These are phyloP conservation scores for Cladosporium phlei DNA, from an alignment of 2,329 filamentous ascomycete genomes.

Conservation along the genomic window DNA sequence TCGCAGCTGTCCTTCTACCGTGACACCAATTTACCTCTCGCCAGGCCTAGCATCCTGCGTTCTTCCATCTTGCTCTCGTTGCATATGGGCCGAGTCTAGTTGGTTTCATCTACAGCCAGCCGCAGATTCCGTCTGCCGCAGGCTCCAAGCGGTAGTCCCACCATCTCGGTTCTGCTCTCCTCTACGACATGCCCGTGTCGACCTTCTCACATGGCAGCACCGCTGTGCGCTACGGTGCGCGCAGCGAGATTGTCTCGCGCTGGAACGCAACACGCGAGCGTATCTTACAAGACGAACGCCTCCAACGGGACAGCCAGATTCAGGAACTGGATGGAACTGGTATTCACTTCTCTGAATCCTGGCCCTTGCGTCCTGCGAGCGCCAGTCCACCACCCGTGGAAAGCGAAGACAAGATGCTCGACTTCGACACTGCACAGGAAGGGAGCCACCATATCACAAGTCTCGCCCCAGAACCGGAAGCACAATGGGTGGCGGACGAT, in stretches of 20 bases:
- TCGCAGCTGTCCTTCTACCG: too few species aligned
- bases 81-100: too few species aligned
- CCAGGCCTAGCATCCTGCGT: too few species aligned
- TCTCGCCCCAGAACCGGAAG: conserved; percentile 16
- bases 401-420: neutral
- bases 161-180: too few species aligned
- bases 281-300: conserved; percentile 24
- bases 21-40: too few species aligned
- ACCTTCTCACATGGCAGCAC: conserved; percentile 23
- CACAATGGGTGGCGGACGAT: conserved; percentile 20
- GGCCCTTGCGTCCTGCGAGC: conserved; percentile 22
- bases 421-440: neutral
- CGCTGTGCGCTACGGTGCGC: conserved; percentile 13
- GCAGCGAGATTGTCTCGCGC: conserved; percentile 21
- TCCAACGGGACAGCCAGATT: conserved; percentile 22
- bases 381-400: conserved; percentile 14
- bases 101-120: too few species aligned
- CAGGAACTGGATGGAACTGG: conserved; percentile 29
- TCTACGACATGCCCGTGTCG: conserved; percentile 31
- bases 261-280: conserved; percentile 27
- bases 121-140: too few species aligned
- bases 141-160: too few species aligned
- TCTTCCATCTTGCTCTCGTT: too few species aligned
- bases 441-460: conserved; percentile 11
- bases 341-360: conserved; percentile 26